Conservation (phyloP, 192 early-diverging fungal species). For the Umbelopsis sp. region DNA sequence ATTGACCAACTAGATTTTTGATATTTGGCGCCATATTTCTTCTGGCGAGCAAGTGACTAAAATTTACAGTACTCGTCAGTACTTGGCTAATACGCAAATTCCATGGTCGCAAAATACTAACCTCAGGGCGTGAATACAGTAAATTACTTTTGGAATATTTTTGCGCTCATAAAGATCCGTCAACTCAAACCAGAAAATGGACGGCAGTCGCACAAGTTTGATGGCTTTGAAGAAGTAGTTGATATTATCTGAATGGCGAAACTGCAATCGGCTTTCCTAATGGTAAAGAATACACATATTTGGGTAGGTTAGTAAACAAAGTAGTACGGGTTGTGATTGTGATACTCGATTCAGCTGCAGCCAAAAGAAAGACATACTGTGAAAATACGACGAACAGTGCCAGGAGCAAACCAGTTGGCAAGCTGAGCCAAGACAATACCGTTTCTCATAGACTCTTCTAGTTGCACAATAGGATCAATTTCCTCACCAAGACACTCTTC, state of each 20-base stretch:
- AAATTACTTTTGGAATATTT: slow-evolving; percentile 98
- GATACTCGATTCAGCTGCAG: neutral
- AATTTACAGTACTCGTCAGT: slow-evolving; percentile 18
- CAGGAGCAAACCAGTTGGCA: slow-evolving; percentile 81
- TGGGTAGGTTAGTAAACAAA: neutral
- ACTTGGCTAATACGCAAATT: neutral
- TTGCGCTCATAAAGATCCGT: slow-evolving; percentile 99
- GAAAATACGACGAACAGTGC: slow-evolving; percentile 86
- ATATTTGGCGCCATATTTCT: slow-evolving; percentile 87
- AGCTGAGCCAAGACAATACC: slow-evolving; percentile 92
- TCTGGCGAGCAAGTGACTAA: slow-evolving; percentile 85
- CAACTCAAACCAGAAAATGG: slow-evolving; percentile 96
- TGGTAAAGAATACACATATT: neutral
- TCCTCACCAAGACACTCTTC: slow-evolving; percentile 88
- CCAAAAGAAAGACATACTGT: slow-evolving; percentile 42
- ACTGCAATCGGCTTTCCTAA: slow-evolving; percentile 82
- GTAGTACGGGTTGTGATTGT: neutral
- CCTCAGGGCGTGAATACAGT: slow-evolving; percentile 96
- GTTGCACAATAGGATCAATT: slow-evolving; percentile 71
- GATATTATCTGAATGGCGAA: slow-evolving; percentile 97
- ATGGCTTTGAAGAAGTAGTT: slow-evolving; percentile 90
- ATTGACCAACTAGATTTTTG: slow-evolving; percentile 89
- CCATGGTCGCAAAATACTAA: slow-evolving; percentile 28
- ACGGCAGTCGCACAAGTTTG: slow-evolving; percentile 76
- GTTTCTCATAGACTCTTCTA: slow-evolving; percentile 93